Evolutionary conservation across 2,329 filamentous ascomycete species (phyloP), one percentile per base, ranked within the genome.

Genomic region (Myrmaecium sp.): DNA sequence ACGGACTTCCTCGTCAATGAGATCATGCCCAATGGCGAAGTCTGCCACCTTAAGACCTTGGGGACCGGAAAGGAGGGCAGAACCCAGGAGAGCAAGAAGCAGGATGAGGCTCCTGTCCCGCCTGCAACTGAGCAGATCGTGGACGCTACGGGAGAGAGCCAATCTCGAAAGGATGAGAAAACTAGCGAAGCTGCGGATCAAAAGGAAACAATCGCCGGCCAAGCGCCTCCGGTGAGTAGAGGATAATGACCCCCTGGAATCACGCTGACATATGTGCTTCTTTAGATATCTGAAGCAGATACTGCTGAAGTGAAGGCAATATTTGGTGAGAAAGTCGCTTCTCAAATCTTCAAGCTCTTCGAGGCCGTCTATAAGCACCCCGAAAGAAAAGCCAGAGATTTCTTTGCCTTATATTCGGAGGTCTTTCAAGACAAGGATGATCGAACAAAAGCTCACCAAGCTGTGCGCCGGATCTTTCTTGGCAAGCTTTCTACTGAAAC

Each of bases 1-100:
- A 86, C 83, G 4, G 84, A 94, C 49, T 94, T 94, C 42, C 61
- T 89, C 39, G 84, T 94, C 40, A 84, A 92, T 44, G 84, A 94
- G 51, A 86, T 94, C 34, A 58, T 67, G 12, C 71, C 74, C 16
- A 68, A 76, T 42, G 83, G 83, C 10, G 54, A 71, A 28, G 79
- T 92, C 9, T 50, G 89, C 27, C 81, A 86, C 49, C 58, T 94
- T 25, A 60, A 52, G 30, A 64, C 60, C 28, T 50, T 64, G 14
- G 40, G 38, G 16, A 39, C 30, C 12, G 12, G 34, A 26, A 34
- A 32, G 25, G 38, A 35, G 5, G 17, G 20, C 6, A 19, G 27
- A 14, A 14, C 11, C 11, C 19, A 19, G 21, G 23, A 31, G 14
- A n/a, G n/a, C 17, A 20, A 28, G 19, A 11, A 19, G 14, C 23